These are phyloP conservation scores for Styphnolobium japonicum DNA, from an alignment of 306 rosid species.

Conservation along the genomic window DNA sequence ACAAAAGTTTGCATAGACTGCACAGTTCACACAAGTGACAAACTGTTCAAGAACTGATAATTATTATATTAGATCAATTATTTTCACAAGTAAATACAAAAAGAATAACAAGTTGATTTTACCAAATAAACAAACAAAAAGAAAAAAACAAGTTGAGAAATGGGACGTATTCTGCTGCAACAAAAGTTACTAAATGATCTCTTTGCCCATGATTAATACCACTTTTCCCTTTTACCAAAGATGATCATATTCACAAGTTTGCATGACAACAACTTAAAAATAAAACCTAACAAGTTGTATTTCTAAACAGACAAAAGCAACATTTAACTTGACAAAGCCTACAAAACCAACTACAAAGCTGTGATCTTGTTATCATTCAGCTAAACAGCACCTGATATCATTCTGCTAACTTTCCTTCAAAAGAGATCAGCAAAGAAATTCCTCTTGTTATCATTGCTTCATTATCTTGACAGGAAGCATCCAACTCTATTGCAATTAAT, in stretches of 20 bases:
- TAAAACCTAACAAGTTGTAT: not conserved
- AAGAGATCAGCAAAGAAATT: not conserved
- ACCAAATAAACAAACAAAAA: not conserved
- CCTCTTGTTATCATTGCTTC: not conserved
- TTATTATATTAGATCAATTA: not conserved
- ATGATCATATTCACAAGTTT: not conserved
- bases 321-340: not conserved
- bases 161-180: not conserved
- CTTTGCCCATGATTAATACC: not conserved
- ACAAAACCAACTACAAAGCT: not conserved
- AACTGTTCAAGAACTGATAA: not conserved
- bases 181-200: not conserved
- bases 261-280: not conserved
- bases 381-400: not conserved
- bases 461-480: not conserved
- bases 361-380: not conserved
- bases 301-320: not conserved
- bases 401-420: not conserved
- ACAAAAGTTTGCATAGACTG: not conserved
- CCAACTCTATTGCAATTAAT: not conserved
- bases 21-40: too few relatives aligned
- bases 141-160: not conserved
- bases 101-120: not conserved
- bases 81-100: not conserved
- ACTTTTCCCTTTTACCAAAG: not conserved